Percentiles rank a stretch among this genome's conserved stretches.
Evolutionary conservation across 129 eudicot species (phyloP).

Genomic region (Heracleum sosnowskyi): DNA sequence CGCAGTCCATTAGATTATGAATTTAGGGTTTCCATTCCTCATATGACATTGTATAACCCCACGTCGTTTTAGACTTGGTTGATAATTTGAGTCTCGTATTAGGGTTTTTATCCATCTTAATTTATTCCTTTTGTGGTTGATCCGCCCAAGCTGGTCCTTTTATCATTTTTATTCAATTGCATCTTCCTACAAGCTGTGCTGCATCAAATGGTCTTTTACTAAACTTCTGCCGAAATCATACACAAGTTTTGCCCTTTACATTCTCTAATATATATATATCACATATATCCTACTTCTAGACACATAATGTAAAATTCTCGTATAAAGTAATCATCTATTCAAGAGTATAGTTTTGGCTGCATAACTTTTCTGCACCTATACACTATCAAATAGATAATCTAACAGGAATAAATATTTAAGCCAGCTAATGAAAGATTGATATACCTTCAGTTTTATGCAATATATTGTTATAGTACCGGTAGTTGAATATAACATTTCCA

Average conservation of each 20-base stretch:
- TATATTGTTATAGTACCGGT: conserved; percentile 60
- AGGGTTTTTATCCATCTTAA: no score
- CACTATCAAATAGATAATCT: not conserved
- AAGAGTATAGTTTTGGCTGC: not conserved
- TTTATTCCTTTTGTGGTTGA: no score
- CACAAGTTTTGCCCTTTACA: not conserved
- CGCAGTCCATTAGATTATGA: no score
- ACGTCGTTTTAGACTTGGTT: no score
- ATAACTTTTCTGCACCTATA: not conserved
- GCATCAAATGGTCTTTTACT: not conserved
- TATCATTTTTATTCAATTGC: no score
- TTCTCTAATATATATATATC: not conserved
- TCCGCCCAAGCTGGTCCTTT: no score
- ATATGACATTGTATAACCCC: no score
- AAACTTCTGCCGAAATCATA: not conserved
- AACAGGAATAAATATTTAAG: not conserved
- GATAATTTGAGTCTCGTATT: no score
- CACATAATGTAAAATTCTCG: not conserved
- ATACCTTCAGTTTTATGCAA: conserved; percentile 90
- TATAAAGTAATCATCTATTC: not conserved
- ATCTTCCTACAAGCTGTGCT: no score
- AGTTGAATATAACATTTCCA: conserved; percentile 89
- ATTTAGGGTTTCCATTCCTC: no score
- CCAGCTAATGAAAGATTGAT: conserved; percentile 7
- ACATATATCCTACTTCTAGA: not conserved